Evolutionary conservation across 495 filamentous ascomycete genomes (phyloP), one percentile per base, ranked within the genome.

Genomic region (Acidiella bohemica): DNA sequence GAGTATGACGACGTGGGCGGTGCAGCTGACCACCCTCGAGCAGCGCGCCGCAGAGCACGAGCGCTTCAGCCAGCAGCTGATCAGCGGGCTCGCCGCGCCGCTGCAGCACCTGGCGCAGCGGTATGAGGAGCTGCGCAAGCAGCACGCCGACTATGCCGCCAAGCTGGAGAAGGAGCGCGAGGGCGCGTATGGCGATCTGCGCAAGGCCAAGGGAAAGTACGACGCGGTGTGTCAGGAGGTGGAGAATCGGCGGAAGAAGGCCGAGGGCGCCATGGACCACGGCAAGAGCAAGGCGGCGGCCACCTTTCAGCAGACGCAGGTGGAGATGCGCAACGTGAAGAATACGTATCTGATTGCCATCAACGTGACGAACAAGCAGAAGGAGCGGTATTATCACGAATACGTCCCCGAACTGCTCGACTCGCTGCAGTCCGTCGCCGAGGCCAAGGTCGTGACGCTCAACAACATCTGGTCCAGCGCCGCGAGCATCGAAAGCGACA

Each of bases 311-410:
- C 82, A 90, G 53, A 87, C 96, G 58, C 65, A 87, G 27, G 53
- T 75, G 28, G 88, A 96, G 39, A 96, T 96, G 92, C 78, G 84
- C 59, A 96, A 96, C 56, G 73, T 82, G 53, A 99, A 99, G 80
- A 99, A 96, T 54, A 85, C 83, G 1, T 99, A 99, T 53, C 65
- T 99, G 26, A 88, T 99, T 47, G 72, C 73, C 39, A 92, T 99
- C 65, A 90, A 88, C 55, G 81, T 94, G 30, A 86, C 88, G 26
- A 99, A 99, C 62, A 87, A 84, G 59, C 76, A 93, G 53, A 96
- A 95, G 63, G 83, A 93, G 58, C 84, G 76, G 56, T 95, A 95
- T 62, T 99, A 86, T 52, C 76, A 96, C 56, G 86, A 95, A 67
- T 95, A 95, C 58, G 71, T 99, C 16, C 90, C 90, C 3, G 88